Evolutionary conservation across 139 green algal species (phyloP).

Genomic region (Chlorella vulgaris): DNA sequence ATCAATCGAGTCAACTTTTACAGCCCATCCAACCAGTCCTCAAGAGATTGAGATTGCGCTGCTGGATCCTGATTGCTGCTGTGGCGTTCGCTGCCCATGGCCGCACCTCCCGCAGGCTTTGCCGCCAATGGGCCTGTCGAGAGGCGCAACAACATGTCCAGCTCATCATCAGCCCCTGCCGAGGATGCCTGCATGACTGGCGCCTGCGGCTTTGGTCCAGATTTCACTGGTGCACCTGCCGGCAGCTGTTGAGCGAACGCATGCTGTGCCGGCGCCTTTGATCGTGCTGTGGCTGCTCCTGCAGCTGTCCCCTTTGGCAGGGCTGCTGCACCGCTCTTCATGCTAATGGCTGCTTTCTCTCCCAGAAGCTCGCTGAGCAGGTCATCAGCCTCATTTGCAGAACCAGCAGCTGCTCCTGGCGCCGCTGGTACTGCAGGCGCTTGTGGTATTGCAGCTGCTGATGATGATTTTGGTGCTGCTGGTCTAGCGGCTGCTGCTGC

Average conservation of each 20-base stretch:
- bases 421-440: not conserved
- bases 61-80: not conserved
- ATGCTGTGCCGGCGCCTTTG: no score
- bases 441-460: not conserved
- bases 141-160: constrained; percentile 32
- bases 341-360: not conserved
- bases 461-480: not conserved
- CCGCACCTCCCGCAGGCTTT: not conserved
- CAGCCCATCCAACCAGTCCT: constrained; percentile 37
- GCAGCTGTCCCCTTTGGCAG: no score
- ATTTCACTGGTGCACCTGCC: not conserved
- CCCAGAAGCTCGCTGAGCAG: constrained; percentile 18
- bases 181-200: not conserved
- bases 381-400: not conserved
- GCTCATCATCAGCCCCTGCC: constrained; percentile 15
- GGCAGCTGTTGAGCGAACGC: no score
- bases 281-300: no score
- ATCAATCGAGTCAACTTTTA: no score
- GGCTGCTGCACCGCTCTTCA: not conserved
- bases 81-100: not conserved
- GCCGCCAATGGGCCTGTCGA: not conserved
- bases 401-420: not conserved
- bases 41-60: constrained; percentile 13
- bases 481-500: not conserved
- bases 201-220: not conserved